Conservation (phyloP, 345 rosid genomes). For the Salix arbutifolia region DNA sequence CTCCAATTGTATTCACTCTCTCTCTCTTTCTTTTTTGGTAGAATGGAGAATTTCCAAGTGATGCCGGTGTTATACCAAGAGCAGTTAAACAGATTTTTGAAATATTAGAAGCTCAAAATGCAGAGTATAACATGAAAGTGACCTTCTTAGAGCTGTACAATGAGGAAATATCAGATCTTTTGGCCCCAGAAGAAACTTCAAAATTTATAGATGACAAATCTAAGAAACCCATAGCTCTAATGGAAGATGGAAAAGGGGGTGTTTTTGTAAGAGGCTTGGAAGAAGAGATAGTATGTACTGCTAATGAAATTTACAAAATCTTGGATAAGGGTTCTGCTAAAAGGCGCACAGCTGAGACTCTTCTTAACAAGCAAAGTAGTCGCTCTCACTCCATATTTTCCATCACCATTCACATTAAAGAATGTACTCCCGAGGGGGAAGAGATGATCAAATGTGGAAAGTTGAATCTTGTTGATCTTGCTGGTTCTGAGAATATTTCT, state of each 20-base stretch:
- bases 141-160: conserved; percentile 92
- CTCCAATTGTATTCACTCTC: conserved; percentile 18
- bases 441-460: conserved; percentile 98
- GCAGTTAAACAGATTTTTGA: conserved; percentile 90
- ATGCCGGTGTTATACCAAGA: conserved; percentile 96
- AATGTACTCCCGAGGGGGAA: conserved; percentile 96
- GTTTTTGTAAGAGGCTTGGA: conserved; percentile 95
- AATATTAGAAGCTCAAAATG: conserved; percentile 79
- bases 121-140: conserved; percentile 96
- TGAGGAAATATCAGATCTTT: conserved; percentile 93
- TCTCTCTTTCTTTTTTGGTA: conserved; percentile 24
- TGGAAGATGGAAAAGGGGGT: conserved; percentile 99
- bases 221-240: conserved; percentile 88
- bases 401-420: conserved; percentile 92
- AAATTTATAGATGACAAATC: conserved; percentile 86
- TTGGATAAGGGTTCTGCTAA: conserved; percentile 95
- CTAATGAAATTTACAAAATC: conserved; percentile 92
- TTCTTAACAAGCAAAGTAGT: conserved; percentile 97
- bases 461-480: conserved; percentile 96
- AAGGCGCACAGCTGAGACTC: conserved; percentile 98
- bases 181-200: conserved; percentile 79
- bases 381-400: conserved; percentile 98
- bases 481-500: conserved; percentile 98
- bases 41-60: conserved; percentile 96
- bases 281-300: conserved; percentile 93